Evolutionary conservation across 179 eudicot genomes (phyloP).

Genomic region (Beta corolliflora): DNA sequence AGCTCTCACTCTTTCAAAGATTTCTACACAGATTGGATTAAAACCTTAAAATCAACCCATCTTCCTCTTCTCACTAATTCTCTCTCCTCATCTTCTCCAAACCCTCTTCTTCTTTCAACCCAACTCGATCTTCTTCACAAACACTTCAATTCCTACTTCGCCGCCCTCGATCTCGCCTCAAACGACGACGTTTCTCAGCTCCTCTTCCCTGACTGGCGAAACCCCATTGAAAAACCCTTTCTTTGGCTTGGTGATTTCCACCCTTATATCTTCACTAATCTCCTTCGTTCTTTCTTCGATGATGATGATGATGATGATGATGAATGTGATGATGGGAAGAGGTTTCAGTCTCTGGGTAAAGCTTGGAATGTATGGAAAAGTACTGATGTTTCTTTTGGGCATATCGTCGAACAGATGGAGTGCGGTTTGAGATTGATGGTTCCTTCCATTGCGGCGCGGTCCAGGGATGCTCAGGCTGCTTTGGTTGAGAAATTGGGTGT

Average conservation of each 20-base stretch:
- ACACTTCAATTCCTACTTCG: conserved; percentile 66
- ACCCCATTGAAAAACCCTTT: conserved; percentile 63
- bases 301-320: conserved; percentile 22
- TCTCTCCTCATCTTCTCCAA: conserved; percentile 39
- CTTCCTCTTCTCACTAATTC: conserved; percentile 62
- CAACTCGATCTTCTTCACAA: conserved; percentile 50
- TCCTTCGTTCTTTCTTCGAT: conserved; percentile 62
- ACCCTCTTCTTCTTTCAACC: conserved; percentile 53
- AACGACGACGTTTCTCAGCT: conserved; percentile 48
- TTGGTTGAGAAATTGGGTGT: conserved; percentile 42
- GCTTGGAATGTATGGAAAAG: conserved; percentile 53
- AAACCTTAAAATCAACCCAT: conserved; percentile 49
- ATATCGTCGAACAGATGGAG: conserved; percentile 61
- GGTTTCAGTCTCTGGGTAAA: conserved; percentile 1
- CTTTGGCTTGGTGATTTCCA: conserved; percentile 85
- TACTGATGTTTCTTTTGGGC: conserved; percentile 35
- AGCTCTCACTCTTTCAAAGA: conserved; percentile 52
- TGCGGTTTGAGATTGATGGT: conserved; percentile 78
- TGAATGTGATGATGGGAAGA: too few relatives aligned
- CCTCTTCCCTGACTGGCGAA: conserved; percentile 64
- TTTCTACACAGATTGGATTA: conserved; percentile 59
- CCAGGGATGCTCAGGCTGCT: conserved; percentile 49
- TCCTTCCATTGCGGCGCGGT: conserved; percentile 53
- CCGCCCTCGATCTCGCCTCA: conserved; percentile 68
- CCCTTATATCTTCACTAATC: conserved; percentile 73